phyloP scores from a whole-genome alignment of 2,329 filamentous ascomycete species.

The Ophiostoma fasciatum region DNA sequence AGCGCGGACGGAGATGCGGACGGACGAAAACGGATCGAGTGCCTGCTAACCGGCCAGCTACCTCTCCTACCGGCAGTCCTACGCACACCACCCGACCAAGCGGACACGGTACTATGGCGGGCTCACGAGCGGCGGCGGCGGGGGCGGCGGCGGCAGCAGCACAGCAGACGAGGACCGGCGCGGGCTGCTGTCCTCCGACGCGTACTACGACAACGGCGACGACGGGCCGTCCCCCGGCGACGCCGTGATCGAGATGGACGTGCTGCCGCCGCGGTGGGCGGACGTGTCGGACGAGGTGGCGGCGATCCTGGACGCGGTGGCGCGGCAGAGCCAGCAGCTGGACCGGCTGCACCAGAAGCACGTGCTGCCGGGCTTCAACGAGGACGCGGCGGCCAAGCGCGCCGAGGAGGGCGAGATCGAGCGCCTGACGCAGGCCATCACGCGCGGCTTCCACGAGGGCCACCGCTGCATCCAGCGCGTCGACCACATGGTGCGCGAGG shows the following conservation, averaged over 20 bases:
- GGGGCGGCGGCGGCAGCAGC: conserved; percentile 36
- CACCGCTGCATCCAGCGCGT: conserved; percentile 79
- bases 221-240: conserved; percentile 56
- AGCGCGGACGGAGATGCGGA: no score
- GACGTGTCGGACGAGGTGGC: conserved; percentile 90
- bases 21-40: background rate
- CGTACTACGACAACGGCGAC: conserved; percentile 57
- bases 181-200: conserved; percentile 68
- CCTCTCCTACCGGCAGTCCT: conserved; percentile 98
- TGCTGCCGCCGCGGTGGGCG: conserved; percentile 87
- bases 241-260: conserved; percentile 94
- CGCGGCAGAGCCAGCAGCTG: conserved; percentile 66
- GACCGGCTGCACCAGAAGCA: conserved; percentile 96
- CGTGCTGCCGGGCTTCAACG: conserved; percentile 89
- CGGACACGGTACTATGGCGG: conserved; percentile 51
- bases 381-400: conserved; percentile 67
- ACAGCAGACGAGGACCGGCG: conserved; percentile 40
- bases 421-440: conserved; percentile 77
- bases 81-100: conserved; percentile 84
- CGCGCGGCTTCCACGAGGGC: conserved; percentile 75
- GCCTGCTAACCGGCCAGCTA: conserved; percentile 44
- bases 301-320: conserved; percentile 65
- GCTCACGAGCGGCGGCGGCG: conserved; percentile 15
- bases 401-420: conserved; percentile 86
- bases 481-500: conserved; percentile 73